A percentile compares a stretch with the other conserved stretches of the same genome.
Evolutionary conservation across 2,329 filamentous ascomycete genomes (phyloP).

Genomic region (Cladosporium sp.): DNA sequence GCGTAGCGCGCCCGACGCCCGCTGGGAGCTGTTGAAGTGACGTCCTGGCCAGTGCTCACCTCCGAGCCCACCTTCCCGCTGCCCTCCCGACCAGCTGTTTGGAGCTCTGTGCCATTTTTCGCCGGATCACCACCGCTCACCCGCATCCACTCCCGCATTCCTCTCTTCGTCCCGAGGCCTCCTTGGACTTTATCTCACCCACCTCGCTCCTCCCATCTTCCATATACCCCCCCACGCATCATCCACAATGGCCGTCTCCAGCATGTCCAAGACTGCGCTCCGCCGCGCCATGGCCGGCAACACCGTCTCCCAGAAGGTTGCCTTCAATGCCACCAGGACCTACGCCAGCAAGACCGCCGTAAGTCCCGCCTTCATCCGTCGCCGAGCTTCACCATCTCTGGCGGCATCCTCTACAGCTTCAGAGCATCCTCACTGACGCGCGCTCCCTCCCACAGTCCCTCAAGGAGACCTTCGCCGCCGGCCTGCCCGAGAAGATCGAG

Average conservation of each 20-base stretch:
- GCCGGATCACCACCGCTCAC: neutral
- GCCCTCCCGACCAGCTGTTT: neutral
- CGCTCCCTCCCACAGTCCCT: slow-evolving; percentile 58
- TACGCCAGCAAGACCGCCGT: slow-evolving; percentile 93
- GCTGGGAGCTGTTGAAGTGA: neutral
- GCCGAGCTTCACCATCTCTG: neutral
- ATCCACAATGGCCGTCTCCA: slow-evolving; percentile 26
- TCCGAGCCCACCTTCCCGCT: neutral
- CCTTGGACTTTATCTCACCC: neutral
- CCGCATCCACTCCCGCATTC: neutral
- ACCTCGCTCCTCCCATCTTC: neutral
- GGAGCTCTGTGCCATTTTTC: neutral
- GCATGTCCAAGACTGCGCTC: slow-evolving; percentile 60
- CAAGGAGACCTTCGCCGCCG: slow-evolving; percentile 97
- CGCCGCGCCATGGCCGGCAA: slow-evolving; percentile 63
- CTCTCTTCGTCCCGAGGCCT: neutral
- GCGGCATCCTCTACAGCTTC: neutral
- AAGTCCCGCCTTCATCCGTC: slow-evolving; percentile 26
- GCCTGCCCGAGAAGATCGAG: slow-evolving; percentile 93
- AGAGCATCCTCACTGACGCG: neutral
- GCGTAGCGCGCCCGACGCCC: no score
- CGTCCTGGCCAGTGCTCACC: slow-evolving; percentile 5
- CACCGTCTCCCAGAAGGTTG: slow-evolving; percentile 43
- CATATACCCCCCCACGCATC: slow-evolving; percentile 1
- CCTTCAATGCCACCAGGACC: slow-evolving; percentile 78